Conservation (phyloP, 306 rosid genomes). For the Dalbergia oliveri region DNA sequence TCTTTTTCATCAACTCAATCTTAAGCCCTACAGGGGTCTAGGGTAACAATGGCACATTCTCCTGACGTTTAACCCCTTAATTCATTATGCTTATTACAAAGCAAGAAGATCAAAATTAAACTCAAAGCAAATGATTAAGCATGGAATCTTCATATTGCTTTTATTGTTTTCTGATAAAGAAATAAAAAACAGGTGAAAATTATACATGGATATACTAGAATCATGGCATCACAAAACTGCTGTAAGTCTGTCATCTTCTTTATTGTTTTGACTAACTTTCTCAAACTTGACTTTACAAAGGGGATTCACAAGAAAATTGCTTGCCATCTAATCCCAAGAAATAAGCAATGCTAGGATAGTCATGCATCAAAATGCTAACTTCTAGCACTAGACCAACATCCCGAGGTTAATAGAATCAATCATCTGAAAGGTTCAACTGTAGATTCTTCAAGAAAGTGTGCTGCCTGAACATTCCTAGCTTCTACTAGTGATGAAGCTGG, state of each 20-base stretch:
- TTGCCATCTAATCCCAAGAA: conserved; percentile 32
- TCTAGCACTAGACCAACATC: neutral
- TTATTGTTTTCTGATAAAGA: conserved; percentile 25
- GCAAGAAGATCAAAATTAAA: neutral
- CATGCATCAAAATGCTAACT: conserved; percentile 13
- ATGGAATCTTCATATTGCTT: neutral
- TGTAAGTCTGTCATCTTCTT: conserved; percentile 11
- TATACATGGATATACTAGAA: conserved; percentile 40
- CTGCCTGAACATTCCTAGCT: conserved; percentile 87
- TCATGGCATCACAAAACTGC: conserved; percentile 46
- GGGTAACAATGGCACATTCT: neutral
- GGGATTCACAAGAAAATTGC: conserved; percentile 6
- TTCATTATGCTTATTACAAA: neutral
- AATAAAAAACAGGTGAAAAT: conserved; percentile 20
- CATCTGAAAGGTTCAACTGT: conserved; percentile 76
- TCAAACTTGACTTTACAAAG: neutral
- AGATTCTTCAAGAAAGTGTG: conserved; percentile 75
- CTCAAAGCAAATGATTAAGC: neutral
- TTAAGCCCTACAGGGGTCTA: neutral
- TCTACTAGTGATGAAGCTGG: conserved; percentile 60
- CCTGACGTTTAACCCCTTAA: neutral
- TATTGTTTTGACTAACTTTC: neutral
- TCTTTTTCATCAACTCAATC: too few species aligned
- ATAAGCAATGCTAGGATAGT: neutral
- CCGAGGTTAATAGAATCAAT: conserved; percentile 33